Evolutionary conservation across 495 filamentous ascomycete species (phyloP), one percentile per base, ranked within the genome.

Genomic region (Neurospora sp.): DNA sequence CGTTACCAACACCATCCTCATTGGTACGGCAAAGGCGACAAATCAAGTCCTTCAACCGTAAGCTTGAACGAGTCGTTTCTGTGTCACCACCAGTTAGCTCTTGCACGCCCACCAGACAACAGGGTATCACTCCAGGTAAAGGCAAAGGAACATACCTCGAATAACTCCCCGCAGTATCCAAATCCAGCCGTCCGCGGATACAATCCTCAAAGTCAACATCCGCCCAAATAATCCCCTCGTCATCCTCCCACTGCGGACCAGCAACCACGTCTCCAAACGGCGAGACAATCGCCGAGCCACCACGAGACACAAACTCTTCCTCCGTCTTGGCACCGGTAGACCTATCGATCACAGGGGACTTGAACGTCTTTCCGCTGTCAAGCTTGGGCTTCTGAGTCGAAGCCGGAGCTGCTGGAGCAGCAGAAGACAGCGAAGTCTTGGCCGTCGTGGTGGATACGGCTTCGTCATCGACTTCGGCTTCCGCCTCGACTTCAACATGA

Each of bases 161-260:
- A 82, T 94, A 96, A 76, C 89, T 91, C 5, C 92, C 93, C 10
- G 90, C 92, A 70, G 92, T 87, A 80, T 96, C 93, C 39, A 90
- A 75, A 78, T 90, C 89, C 78, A 90, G 70, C 74, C 88, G 82
- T 11, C 84, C 86, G 5, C 85, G 78, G 41, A 90, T 77, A 71
- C 84, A 86, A 71, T 89, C 88, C 0, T 88, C 80, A 42, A 88
- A 84, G 69, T 86, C 86, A 5, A 88, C 83, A 35, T 86, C 84
- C 0, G 82, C 83, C 66, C 78, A 83, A 66, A 89, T 77, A 11
- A 87, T 74, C 0, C 84, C 83, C 27, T 83, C 77, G 8, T 94
- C 90, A 41, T 91, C 88, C 72, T 96, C 92, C 93, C 93, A 97
- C 70, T 96, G 82, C 1, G 95, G 95, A 0, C 93, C 94, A 0